Base-by-base conservation (phyloP, 1,284 basidiomycete species). In the Leccinum proliferum region DNA sequence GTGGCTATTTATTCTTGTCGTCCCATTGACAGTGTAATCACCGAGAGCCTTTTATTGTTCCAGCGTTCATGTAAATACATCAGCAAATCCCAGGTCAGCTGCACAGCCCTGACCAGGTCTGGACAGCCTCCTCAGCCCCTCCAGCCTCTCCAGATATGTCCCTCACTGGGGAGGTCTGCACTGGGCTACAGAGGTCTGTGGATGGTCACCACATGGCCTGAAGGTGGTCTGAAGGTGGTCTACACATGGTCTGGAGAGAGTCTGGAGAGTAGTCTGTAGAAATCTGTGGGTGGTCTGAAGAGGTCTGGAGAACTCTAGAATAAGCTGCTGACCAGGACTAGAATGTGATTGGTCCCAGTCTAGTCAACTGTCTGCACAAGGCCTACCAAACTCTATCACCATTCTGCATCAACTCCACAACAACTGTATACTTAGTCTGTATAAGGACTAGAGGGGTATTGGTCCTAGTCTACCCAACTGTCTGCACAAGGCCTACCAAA, bases 11-110 rank as follows among this genome's bases (percentile, higher is more conserved):
- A 34, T 9, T 57, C 34, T 64, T 57, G 35, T 55, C 48, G 57
- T 62, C 57, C 32, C 58, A 25, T 41, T 41, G 39, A 41, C 39
- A 29, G 29, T 29, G 69, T 69, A 70, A 68, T 70, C 57, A 70
- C 68, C 68, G 68, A 57, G 41, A 6, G 4, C 46, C 46, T 21
- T 48, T 48, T 48, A 11, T 37, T n/a, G 11, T 57, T 11, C 34
- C 43, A 46, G 18, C n/a, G 18, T 48, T 48, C 18, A 48, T 18
- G 46, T 41, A 58, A 21, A 34, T 48, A 25, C 35, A 37, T 37
- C 12, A 37, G 35, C 35, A 37, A 37, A 37, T 12, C 12, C 12
- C 5, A 12, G n/a, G 18, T 48, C 8, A 21, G n/a, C n/a, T 48
- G 46, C 21, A 50, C 18, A 50, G 46, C 18, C 46, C 18, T 50